These are phyloP conservation scores for Dendrobium nobile DNA, from an alignment of 106 monocot species.

Conservation along the genomic window DNA sequence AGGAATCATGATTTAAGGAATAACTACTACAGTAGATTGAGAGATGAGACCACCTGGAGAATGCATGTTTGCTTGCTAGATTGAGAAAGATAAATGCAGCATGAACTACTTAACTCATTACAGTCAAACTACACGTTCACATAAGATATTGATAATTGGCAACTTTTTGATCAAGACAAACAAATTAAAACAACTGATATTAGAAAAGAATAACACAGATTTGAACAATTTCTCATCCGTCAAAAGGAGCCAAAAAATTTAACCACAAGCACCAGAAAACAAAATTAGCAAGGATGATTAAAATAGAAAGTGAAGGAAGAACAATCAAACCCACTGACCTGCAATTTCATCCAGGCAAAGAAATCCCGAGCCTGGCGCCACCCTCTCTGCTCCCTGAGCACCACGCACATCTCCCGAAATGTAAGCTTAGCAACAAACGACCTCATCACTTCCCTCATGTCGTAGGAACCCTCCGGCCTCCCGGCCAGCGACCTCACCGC, in stretches of 20 bases:
- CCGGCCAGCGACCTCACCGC: constrained; percentile 54
- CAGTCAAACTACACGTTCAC: no score
- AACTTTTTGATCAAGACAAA: no score
- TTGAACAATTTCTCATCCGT: neutral
- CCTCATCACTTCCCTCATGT: constrained; percentile 73
- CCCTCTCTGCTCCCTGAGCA: constrained; percentile 72
- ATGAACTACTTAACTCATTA: no score
- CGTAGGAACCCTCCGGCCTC: constrained; percentile 36
- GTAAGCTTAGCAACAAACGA: constrained; percentile 67
- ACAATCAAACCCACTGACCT: constrained; percentile 30
- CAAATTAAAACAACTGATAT: no score
- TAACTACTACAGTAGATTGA: no score
- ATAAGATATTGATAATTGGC: no score
- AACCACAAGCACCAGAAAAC: neutral
- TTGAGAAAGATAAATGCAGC: no score
- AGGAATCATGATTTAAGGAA: no score
- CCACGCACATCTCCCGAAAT: constrained; percentile 92
- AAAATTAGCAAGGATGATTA: neutral
- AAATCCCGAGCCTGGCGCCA: constrained; percentile 90
- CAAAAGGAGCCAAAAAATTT: neutral
- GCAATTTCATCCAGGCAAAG: constrained; percentile 96
- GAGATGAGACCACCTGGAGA: no score
- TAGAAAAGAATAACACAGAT: neutral
- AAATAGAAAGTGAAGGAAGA: neutral
- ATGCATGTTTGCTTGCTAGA: no score